Conservation (phyloP, 2,329 filamentous ascomycete genomes). For the Hymenoscyphus linearis region DNA sequence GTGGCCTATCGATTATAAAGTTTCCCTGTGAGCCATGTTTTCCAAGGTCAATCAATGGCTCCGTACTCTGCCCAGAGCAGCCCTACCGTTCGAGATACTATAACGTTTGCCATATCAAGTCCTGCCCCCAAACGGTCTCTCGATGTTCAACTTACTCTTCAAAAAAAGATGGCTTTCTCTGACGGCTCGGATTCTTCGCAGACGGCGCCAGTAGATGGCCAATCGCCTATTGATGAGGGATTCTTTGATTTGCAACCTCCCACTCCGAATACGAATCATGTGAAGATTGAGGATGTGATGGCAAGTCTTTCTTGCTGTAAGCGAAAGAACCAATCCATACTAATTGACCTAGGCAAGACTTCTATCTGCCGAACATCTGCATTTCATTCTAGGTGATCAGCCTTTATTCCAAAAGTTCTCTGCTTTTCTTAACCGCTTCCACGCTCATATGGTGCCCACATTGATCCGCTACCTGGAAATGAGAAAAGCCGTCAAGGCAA, state of each 20-base stretch:
- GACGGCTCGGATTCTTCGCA: background rate
- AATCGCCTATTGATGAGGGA: background rate
- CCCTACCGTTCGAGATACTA: background rate
- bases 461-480: conserved; percentile 23
- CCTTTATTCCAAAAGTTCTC: conserved; percentile 17
- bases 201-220: background rate
- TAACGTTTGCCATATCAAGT: background rate
- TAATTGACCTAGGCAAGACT: background rate
- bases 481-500: conserved; percentile 23
- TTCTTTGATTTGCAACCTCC: conserved; percentile 9
- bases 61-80: background rate
- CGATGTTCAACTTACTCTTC: background rate
- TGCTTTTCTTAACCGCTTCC: conserved; percentile 21
- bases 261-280: background rate
- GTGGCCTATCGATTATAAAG: background rate
- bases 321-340: background rate
- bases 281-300: conserved; percentile 8
- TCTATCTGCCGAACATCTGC: conserved; percentile 6
- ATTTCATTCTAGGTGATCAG: conserved; percentile 19
- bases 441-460: conserved; percentile 17
- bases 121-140: background rate
- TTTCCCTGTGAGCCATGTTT: background rate
- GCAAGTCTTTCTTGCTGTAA: background rate
- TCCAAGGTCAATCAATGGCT: background rate
- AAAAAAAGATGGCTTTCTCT: background rate